Evolutionary conservation across 306 rosid genomes (phyloP), one percentile per base, ranked within the genome.

Genomic region (Herpetospermum pedunculosum): DNA sequence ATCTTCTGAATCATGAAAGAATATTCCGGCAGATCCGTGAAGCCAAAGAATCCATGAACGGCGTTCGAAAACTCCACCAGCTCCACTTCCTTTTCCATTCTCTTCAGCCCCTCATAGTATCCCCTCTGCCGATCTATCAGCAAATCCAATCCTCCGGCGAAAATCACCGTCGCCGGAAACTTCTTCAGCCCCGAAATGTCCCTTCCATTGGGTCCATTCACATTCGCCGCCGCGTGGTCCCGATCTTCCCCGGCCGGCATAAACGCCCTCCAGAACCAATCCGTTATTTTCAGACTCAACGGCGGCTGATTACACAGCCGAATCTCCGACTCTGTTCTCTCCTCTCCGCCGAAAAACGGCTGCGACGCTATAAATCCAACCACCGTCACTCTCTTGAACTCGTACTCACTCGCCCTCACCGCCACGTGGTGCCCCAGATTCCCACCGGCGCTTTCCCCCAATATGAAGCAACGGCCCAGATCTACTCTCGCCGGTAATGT

Each of bases 401-500:
- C 46, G 40, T 58, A 34, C 35, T 38, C 48, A 46, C 70, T 47
- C 15, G 74, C 78, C 7, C 41, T 58, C 13, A 83, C 13, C 0
- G 77, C 79, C 35, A 79, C 72, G 47, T 83, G 83, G 75, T 83
- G 81, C 7, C 77, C 83, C 18, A 83, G 16, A 65, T 83, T 83
- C 35, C 62, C 83, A 1, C 86, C 79, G 1, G 83, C 77, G 47
- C 83, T 83, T 5, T 83, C 86, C 3, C 83, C 83, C 0, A 62
- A 44, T 12, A 83, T 11, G 5, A 83, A 79, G 68, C 83, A 73
- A 12, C 34, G 70, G 3, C 16, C 34, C 8, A 77, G 40, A 44
- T 79, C 57, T 2, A 52, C 75, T 7, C 8, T 15, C 4, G 5
- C 75, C 8, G 74, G 79, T 1, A 77, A 15, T 6, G 3, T 4